Evolutionary conservation across 2,329 filamentous ascomycete species (phyloP).

Genomic region (Monosporascus sp.): DNA sequence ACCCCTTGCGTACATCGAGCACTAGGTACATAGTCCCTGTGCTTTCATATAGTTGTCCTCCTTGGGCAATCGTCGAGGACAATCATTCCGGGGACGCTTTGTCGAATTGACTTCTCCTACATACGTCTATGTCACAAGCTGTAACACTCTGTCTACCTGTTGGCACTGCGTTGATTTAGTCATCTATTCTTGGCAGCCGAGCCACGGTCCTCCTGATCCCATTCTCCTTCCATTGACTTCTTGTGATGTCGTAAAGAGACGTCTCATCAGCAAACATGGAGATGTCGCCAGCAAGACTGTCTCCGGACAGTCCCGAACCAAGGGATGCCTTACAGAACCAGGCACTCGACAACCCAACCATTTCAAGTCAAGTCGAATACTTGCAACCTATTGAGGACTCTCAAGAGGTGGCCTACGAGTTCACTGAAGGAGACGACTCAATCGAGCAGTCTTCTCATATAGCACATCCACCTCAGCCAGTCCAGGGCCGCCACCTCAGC

Average conservation of each 20-base stretch:
- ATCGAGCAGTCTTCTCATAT: background rate
- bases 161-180: too few relatives aligned
- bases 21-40: too few relatives aligned
- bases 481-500: background rate
- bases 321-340: background rate
- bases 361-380: background rate
- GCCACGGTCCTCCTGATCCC: too few relatives aligned
- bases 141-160: too few relatives aligned
- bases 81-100: too few relatives aligned
- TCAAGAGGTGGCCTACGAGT: background rate
- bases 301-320: background rate
- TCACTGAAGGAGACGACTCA: background rate
- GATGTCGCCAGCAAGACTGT: background rate
- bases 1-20: too few relatives aligned
- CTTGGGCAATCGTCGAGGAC: too few relatives aligned
- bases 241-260: background rate
- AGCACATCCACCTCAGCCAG: background rate
- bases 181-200: too few relatives aligned
- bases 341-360: background rate
- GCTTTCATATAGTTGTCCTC: too few relatives aligned
- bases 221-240: too few relatives aligned
- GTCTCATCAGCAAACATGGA: background rate
- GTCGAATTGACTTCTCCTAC: too few relatives aligned
- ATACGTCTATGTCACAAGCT: too few relatives aligned
- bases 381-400: background rate